phyloP scores from a whole-genome alignment of 1,284 basidiomycete genomes.

The Singerocomus inundabilis region DNA sequence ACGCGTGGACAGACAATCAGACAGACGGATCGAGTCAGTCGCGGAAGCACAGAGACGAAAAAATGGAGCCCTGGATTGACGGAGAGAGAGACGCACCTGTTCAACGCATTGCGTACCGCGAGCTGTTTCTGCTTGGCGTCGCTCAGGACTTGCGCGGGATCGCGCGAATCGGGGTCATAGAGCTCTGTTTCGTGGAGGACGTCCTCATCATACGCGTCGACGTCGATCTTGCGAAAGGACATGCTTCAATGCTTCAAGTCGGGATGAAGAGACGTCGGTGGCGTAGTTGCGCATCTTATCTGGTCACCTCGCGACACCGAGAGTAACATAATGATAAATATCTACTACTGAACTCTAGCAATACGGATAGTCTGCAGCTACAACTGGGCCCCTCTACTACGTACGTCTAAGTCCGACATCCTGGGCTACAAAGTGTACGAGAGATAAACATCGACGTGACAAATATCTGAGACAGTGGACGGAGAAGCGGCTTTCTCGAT shows the following conservation, averaged over 20 bases:
- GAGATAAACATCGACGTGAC: background rate
- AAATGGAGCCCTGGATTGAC: background rate
- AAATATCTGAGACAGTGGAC: background rate
- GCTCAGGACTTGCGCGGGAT: conserved; percentile 68
- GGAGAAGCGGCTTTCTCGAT: no score
- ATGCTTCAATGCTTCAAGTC: conserved; percentile 39
- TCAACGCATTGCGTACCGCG: conserved; percentile 71
- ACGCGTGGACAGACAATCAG: background rate
- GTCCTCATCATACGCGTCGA: conserved; percentile 94
- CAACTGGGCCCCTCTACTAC: no score
- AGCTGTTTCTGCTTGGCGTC: conserved; percentile 76
- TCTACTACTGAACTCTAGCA: background rate
- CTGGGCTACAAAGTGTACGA: background rate
- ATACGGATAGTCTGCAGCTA: background rate
- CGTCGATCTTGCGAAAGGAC: conserved; percentile 93
- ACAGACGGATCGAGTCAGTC: background rate
- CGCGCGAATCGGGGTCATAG: conserved; percentile 83
- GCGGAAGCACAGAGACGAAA: background rate
- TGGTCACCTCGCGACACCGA: no score
- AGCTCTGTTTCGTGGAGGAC: conserved; percentile 82
- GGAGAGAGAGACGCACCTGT: conserved; percentile 57
- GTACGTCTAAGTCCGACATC: no score
- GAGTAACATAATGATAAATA: no score
- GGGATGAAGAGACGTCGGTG: background rate
- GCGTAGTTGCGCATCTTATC: conserved; percentile 5